Percentiles rank a stretch among this genome's conserved stretches.
These are phyloP conservation scores for Xylaria sp. DNA, from an alignment of 2,329 filamentous ascomycete genomes.

Conservation along the genomic window DNA sequence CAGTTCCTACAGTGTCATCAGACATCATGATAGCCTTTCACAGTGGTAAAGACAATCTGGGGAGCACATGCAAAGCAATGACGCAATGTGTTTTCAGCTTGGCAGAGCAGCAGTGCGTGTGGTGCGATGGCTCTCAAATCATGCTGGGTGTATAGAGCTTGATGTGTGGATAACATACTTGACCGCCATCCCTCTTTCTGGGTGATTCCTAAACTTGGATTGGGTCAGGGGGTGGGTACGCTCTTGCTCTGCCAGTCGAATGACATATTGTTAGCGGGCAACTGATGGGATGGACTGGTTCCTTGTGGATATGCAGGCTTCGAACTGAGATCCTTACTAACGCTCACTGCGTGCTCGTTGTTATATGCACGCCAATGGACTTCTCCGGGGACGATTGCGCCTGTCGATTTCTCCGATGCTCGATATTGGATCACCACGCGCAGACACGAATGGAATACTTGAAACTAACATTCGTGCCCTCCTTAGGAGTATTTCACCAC, in stretches of 20 bases:
- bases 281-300: slow-evolving; percentile 15
- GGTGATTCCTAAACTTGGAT: not conserved
- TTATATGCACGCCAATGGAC: slow-evolving; percentile 51
- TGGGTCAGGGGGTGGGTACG: slow-evolving; percentile 22
- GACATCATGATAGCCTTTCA: not conserved
- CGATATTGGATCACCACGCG: slow-evolving; percentile 45
- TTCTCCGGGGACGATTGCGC: slow-evolving; percentile 37
- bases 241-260: slow-evolving; percentile 35
- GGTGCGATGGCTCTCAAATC: not conserved
- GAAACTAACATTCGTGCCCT: slow-evolving; percentile 74
- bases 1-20: slow-evolving; percentile 5
- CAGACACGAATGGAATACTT: slow-evolving; percentile 53
- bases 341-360: slow-evolving; percentile 70
- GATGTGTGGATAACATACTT: slow-evolving; percentile 11
- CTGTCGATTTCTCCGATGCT: slow-evolving; percentile 41
- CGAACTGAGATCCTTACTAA: slow-evolving; percentile 52
- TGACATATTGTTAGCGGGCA: slow-evolving; percentile 21
- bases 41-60: slow-evolving; percentile 17
- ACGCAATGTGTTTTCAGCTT: slow-evolving; percentile 25
- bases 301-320: slow-evolving; percentile 17
- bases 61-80: slow-evolving; percentile 7
- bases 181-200: not conserved
- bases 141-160: slow-evolving; percentile 7
- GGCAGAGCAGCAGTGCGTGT: slow-evolving; percentile 34
- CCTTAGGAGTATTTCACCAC: slow-evolving; percentile 95